Evolutionary conservation across 1,139 yeast species (phyloP).

Genomic region (Pichia sp.): DNA sequence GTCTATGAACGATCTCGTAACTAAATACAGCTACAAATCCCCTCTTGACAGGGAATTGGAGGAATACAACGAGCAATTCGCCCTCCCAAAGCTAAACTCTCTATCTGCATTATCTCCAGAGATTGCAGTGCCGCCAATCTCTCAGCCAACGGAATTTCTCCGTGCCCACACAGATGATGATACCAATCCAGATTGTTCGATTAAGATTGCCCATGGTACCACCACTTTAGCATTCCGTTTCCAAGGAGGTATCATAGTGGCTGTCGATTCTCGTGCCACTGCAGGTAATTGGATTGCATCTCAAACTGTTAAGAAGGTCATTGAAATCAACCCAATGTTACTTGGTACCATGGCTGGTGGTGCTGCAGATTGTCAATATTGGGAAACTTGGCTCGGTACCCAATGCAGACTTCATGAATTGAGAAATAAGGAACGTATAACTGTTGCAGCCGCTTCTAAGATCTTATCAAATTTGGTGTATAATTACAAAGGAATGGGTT

Average conservation of each 20-base stretch:
- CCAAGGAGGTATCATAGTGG: constrained; percentile 92
- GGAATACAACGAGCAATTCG: constrained; percentile 22
- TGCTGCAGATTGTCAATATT: constrained; percentile 98
- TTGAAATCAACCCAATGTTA: constrained; percentile 89
- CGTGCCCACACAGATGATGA: constrained; percentile 98
- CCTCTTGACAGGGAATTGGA: constrained; percentile 24
- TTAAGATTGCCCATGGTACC: constrained; percentile 97
- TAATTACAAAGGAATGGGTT: constrained; percentile 96
- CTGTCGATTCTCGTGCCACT: constrained; percentile 98
- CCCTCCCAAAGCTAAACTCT: neutral
- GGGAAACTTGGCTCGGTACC: constrained; percentile 99
- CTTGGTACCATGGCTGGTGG: constrained; percentile 99
- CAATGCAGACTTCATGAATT: constrained; percentile 95
- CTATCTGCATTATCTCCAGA: constrained; percentile 49
- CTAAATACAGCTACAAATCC: constrained; percentile 27
- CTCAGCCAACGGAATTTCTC: constrained; percentile 88
- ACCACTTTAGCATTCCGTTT: constrained; percentile 95
- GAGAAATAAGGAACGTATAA: constrained; percentile 88
- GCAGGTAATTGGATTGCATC: constrained; percentile 99
- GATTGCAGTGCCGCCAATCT: constrained; percentile 72
- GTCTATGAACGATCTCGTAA: constrained; percentile 35
- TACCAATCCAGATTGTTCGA: constrained; percentile 84
- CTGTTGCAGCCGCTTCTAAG: constrained; percentile 96
- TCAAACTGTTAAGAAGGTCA: constrained; percentile 95
- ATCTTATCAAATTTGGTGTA: constrained; percentile 86